Conservation (phyloP, 257 asterid species). For the Solanum etuberosum region DNA sequence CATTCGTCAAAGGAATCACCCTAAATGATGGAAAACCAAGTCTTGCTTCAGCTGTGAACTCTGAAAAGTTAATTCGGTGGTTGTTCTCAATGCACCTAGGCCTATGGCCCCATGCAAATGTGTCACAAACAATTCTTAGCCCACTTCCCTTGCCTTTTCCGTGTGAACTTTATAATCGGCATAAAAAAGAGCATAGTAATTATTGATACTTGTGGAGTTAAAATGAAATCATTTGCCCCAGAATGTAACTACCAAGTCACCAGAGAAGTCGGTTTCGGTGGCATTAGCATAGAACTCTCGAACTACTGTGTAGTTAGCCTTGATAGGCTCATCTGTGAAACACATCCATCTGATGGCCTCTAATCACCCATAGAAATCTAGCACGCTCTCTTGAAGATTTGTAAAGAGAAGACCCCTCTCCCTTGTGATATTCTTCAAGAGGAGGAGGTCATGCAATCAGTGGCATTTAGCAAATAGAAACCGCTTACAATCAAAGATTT, state of each 20-base stretch:
- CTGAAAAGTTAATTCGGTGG: not conserved
- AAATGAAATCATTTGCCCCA: no score
- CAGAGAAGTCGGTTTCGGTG: not conserved
- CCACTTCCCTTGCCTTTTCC: not conserved
- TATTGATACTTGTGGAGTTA: no score
- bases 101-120: not conserved
- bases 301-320: not conserved
- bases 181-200: no score
- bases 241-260: not conserved
- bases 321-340: not conserved
- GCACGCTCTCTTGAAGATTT: not conserved
- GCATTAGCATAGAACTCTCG: not conserved
- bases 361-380: not conserved
- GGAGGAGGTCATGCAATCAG: not conserved
- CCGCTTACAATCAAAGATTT: not conserved
- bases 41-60: not conserved
- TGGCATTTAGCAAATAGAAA: not conserved
- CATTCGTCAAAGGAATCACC: not conserved
- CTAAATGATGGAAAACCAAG: not conserved
- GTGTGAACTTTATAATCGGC: not conserved
- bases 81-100: not conserved
- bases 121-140: not conserved
- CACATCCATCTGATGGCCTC: not conserved
- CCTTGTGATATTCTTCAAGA: no score
- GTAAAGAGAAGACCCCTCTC: not conserved